Evolutionary conservation across 768 basidiomycete species (phyloP).

Genomic region (Kwoniella dejecticola): DNA sequence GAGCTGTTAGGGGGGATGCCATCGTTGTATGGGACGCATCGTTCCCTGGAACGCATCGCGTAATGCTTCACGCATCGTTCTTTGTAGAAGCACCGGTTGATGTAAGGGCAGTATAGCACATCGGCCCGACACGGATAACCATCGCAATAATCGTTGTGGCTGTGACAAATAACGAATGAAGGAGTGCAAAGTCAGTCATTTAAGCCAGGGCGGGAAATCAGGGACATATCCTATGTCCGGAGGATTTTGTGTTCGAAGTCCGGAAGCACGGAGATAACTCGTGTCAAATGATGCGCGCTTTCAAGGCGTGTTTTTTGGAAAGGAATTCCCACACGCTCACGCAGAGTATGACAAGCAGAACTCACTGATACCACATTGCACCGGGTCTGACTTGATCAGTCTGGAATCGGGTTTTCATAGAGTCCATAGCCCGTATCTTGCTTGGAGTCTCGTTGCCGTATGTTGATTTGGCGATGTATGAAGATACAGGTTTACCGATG

Average conservation of each 20-base stretch:
- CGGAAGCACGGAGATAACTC: too few species aligned
- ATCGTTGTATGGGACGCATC: slow-evolving; percentile 8
- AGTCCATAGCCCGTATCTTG: slow-evolving; percentile 4
- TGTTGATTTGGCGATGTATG: neutral
- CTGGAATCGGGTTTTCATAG: neutral
- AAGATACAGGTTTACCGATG: neutral
- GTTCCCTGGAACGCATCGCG: slow-evolving; percentile 8
- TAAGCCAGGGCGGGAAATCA: too few species aligned
- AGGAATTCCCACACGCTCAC: too few species aligned
- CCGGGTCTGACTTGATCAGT: neutral
- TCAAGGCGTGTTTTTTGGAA: too few species aligned
- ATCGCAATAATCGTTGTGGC: slow-evolving; percentile 3
- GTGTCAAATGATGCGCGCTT: too few species aligned
- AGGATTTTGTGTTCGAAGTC: too few species aligned
- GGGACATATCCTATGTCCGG: too few species aligned
- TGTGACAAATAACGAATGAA: neutral
- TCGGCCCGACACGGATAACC: slow-evolving; percentile 4
- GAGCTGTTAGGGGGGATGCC: neutral
- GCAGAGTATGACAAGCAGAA: neutral
- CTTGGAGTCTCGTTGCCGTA: slow-evolving; percentile 2
- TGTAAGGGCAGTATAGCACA: neutral
- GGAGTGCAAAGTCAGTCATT: too few species aligned
- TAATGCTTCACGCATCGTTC: slow-evolving; percentile 12
- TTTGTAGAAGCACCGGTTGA: slow-evolving; percentile 1
- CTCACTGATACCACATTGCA: slow-evolving; percentile 9